phyloP scores from a whole-genome alignment of 805 yeast genomes.

The Maudiozyma pseudohumilis region DNA sequence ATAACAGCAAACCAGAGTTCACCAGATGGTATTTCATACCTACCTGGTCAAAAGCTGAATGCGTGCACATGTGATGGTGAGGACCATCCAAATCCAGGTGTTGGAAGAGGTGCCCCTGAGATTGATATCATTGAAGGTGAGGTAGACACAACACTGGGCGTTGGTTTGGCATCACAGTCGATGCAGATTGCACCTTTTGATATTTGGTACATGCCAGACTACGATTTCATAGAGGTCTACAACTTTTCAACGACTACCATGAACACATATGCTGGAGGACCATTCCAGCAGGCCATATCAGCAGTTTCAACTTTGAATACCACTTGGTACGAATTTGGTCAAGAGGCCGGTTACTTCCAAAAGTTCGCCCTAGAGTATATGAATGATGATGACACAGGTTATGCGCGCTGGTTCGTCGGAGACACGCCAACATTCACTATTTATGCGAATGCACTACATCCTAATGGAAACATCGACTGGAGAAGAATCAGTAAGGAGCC shows the following conservation, averaged over 20 bases:
- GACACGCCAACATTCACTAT: constrained; percentile 65
- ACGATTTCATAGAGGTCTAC: constrained; percentile 63
- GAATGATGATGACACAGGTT: constrained; percentile 62
- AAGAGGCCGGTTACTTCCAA: constrained; percentile 47
- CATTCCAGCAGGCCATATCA: constrained; percentile 86
- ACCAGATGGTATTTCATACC: constrained; percentile 75
- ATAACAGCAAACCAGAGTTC: constrained; percentile 90
- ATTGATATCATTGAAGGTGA: constrained; percentile 88
- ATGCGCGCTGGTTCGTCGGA: constrained; percentile 82
- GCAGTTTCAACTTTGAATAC: constrained; percentile 70
- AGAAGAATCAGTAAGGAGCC: constrained; percentile 82
- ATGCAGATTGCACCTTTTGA: constrained; percentile 89
- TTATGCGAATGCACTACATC: constrained; percentile 65
- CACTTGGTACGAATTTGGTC: constrained; percentile 71
- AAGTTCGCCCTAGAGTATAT: constrained; percentile 68
- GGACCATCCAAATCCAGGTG: constrained; percentile 81
- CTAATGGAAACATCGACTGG: constrained; percentile 84
- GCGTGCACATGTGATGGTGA: constrained; percentile 73
- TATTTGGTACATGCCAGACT: constrained; percentile 90
- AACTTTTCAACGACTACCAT: constrained; percentile 61
- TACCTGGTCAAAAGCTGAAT: constrained; percentile 75
- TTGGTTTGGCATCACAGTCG: constrained; percentile 84
- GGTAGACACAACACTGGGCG: constrained; percentile 42
- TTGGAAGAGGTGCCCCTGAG: constrained; percentile 93
- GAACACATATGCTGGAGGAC: constrained; percentile 90